phyloP scores from a whole-genome alignment of 2,329 filamentous ascomycete species.

The Karstenula rhodostoma region DNA sequence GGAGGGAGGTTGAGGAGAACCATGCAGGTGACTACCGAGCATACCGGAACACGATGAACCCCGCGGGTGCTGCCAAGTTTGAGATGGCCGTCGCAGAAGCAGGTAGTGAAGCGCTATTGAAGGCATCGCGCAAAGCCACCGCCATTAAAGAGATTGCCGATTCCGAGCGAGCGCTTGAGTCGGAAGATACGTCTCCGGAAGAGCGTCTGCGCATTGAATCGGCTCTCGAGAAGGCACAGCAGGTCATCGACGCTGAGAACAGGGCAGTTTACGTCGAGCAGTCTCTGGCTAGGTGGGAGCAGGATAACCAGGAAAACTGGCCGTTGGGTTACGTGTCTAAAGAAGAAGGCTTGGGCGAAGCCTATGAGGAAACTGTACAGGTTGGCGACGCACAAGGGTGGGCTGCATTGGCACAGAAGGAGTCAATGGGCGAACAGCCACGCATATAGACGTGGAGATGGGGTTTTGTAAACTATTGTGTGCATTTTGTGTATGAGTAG shows the following conservation, averaged over 20 bases:
- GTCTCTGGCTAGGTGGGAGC: slow-evolving; percentile 21
- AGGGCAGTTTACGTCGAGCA: slow-evolving; percentile 28
- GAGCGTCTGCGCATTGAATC: slow-evolving; percentile 24
- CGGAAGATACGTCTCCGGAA: slow-evolving; percentile 21
- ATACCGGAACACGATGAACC: slow-evolving; percentile 16
- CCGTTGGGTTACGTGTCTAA: neutral
- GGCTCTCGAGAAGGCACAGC: slow-evolving; percentile 32
- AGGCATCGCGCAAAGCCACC: slow-evolving; percentile 19
- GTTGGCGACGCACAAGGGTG: neutral
- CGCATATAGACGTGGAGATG: neutral
- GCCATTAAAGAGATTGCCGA: slow-evolving; percentile 25
- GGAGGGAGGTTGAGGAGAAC: slow-evolving; percentile 20
- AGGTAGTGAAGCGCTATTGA: slow-evolving; percentile 23
- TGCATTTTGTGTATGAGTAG: slow-evolving; percentile 10
- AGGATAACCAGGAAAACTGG: slow-evolving; percentile 11
- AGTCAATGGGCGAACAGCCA: neutral
- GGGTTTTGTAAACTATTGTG: slow-evolving; percentile 4
- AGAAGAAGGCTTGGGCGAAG: neutral
- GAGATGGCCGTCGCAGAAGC: slow-evolving; percentile 18
- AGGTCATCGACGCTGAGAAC: slow-evolving; percentile 29
- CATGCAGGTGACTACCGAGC: slow-evolving; percentile 26
- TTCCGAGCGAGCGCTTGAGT: slow-evolving; percentile 30
- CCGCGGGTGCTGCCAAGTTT: slow-evolving; percentile 2
- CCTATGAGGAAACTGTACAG: neutral
- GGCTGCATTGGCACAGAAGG: neutral